Evolutionary conservation across 768 basidiomycete species (phyloP).

Genomic region (Lepiota subincarnata): DNA sequence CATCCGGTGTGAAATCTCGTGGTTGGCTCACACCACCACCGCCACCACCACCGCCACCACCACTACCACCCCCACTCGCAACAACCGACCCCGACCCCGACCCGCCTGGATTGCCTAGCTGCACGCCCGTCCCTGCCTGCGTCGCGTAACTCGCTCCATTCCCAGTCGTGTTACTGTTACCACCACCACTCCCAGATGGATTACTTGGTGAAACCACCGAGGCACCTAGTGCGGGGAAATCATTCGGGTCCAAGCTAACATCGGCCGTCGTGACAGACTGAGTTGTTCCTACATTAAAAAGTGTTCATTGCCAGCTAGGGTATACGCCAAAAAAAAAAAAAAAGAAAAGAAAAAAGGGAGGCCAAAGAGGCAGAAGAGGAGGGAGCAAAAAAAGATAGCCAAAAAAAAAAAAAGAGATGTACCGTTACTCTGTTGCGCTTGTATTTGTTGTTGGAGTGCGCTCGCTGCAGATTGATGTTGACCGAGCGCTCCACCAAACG

Average conservation of each 20-base stretch:
- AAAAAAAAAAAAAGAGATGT: conserved; percentile 20
- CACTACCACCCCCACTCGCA: conserved; percentile 29
- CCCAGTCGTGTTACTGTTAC: conserved; percentile 29
- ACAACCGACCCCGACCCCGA: conserved; percentile 31
- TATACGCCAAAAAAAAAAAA: too few relatives aligned
- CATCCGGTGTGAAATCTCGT: conserved; percentile 79
- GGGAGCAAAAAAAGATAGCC: not conserved
- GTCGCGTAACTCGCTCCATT: conserved; percentile 73
- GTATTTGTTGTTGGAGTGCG: conserved; percentile 40
- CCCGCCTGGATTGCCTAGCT: conserved; percentile 36
- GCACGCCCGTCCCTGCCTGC: conserved; percentile 69
- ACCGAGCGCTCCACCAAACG: conserved; percentile 56
- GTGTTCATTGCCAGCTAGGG: too few relatives aligned
- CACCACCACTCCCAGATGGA: conserved; percentile 35
- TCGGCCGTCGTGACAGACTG: conserved; percentile 51
- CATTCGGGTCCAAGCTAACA: conserved; percentile 79
- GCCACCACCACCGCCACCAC: conserved; percentile 30
- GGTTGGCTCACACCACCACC: conserved; percentile 36
- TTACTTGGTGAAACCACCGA: conserved; percentile 37
- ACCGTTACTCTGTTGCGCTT: conserved; percentile 54
- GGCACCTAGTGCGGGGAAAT: conserved; percentile 83
- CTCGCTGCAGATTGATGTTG: conserved; percentile 42
- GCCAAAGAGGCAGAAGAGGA: too few relatives aligned
- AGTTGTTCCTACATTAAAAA: not conserved
- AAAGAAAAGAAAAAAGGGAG: not conserved